A percentile compares a stretch with the other conserved stretches of the same genome.
Evolutionary conservation across 2,329 filamentous ascomycete species (phyloP).

Genomic region (Didymella exigua): DNA sequence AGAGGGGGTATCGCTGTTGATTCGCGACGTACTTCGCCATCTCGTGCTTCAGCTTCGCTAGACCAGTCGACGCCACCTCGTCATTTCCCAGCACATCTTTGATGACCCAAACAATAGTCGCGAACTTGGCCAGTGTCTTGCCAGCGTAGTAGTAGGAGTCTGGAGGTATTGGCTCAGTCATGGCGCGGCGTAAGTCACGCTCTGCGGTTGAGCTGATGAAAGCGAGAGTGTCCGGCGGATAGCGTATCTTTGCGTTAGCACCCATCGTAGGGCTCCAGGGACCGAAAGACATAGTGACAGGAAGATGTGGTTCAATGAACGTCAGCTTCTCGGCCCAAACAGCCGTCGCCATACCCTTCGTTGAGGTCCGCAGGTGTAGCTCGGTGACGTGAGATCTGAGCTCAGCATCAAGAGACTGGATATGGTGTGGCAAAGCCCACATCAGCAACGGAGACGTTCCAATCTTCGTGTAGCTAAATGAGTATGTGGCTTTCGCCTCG

Average conservation of each 20-base stretch:
- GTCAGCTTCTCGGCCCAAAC: constrained; percentile 66
- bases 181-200: constrained; percentile 78
- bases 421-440: constrained; percentile 87
- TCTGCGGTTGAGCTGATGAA: constrained; percentile 67
- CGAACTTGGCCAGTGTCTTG: constrained; percentile 57
- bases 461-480: constrained; percentile 72
- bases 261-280: constrained; percentile 69
- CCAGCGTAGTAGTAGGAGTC: constrained; percentile 94
- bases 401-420: constrained; percentile 70
- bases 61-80: constrained; percentile 53
- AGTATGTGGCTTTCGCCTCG: constrained; percentile 68
- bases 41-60: constrained; percentile 56
- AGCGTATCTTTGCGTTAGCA: constrained; percentile 37
- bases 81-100: constrained; percentile 65
- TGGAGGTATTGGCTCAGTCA: constrained; percentile 72
- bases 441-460: constrained; percentile 75
- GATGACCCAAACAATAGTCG: constrained; percentile 51
- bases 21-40: constrained; percentile 56
- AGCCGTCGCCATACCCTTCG: constrained; percentile 79
- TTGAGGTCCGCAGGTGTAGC: constrained; percentile 75
- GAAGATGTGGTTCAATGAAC: constrained; percentile 75
- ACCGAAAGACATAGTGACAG: constrained; percentile 74
- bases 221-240: constrained; percentile 60
- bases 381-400: constrained; percentile 57
- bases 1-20: constrained; percentile 55